These are phyloP conservation scores for Clitopilus passeckerianus DNA, from an alignment of 768 basidiomycete genomes.

Conservation along the genomic window DNA sequence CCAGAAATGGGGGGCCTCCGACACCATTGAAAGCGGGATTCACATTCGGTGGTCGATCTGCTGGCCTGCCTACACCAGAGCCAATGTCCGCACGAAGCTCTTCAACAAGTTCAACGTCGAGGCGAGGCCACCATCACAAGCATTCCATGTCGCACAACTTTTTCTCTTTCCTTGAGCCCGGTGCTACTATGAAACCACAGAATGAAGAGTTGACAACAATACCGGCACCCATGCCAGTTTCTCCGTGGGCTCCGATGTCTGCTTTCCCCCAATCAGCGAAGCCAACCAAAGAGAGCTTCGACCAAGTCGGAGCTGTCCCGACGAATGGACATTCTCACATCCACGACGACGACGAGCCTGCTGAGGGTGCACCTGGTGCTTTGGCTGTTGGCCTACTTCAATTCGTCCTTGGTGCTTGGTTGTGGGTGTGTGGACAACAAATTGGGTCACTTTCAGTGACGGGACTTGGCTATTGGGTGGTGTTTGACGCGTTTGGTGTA, in stretches of 20 bases:
- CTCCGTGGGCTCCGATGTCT: slow-evolving; percentile 64
- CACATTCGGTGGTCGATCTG: slow-evolving; percentile 55
- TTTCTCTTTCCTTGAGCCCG: slow-evolving; percentile 92
- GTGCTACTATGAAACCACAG: slow-evolving; percentile 15
- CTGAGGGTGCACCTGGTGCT: slow-evolving; percentile 8
- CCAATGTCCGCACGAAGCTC: slow-evolving; percentile 15
- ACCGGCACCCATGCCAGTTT: slow-evolving; percentile 56
- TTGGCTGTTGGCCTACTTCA: slow-evolving; percentile 31
- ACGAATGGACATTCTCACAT: neutral
- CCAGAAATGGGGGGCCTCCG: slow-evolving; percentile 17
- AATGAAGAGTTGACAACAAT: slow-evolving; percentile 45
- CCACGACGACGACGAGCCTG: neutral
- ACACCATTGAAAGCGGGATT: slow-evolving; percentile 50
- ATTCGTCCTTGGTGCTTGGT: slow-evolving; percentile 60
- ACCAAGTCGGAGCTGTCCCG: slow-evolving; percentile 1
- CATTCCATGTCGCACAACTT: slow-evolving; percentile 94
- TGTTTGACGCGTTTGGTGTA: slow-evolving; percentile 90
- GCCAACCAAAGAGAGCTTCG: slow-evolving; percentile 10
- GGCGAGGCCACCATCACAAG: slow-evolving; percentile 85
- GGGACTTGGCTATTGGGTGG: slow-evolving; percentile 93
- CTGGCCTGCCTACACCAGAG: slow-evolving; percentile 21
- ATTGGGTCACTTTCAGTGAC: slow-evolving; percentile 84
- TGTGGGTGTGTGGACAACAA: slow-evolving; percentile 91
- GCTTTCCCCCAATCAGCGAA: slow-evolving; percentile 29
- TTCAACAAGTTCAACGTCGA: slow-evolving; percentile 19